A percentile compares a stretch with the other conserved stretches of the same genome.
phyloP scores from a whole-genome alignment of 2,329 filamentous ascomycete genomes.

The Fusarium beomiforme region DNA sequence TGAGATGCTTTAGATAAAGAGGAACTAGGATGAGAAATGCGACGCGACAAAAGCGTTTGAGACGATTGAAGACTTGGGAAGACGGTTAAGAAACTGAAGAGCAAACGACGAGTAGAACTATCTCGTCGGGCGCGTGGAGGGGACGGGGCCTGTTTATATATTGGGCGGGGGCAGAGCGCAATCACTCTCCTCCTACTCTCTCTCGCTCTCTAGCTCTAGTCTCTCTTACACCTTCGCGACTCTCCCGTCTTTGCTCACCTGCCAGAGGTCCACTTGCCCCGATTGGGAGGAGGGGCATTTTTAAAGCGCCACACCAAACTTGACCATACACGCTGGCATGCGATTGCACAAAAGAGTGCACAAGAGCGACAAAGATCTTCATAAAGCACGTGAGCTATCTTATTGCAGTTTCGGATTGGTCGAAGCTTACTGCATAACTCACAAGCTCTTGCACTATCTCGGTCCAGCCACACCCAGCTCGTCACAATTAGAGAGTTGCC shows the following conservation, averaged over 20 bases:
- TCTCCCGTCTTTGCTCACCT: constrained; percentile 37
- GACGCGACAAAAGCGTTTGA: constrained; percentile 33
- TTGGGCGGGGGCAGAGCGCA: constrained; percentile 65
- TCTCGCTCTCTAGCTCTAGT: constrained; percentile 15
- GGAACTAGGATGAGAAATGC: constrained; percentile 41
- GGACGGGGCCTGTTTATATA: constrained; percentile 69
- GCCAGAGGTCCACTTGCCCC: constrained; percentile 38
- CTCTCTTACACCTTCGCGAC: constrained; percentile 35
- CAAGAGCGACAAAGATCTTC: constrained; percentile 19
- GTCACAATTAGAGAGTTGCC: constrained; percentile 27
- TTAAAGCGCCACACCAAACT: constrained; percentile 41
- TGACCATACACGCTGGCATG: constrained; percentile 28
- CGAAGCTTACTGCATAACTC: constrained; percentile 21
- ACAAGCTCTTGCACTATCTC: constrained; percentile 30
- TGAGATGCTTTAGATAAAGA: constrained; percentile 32
- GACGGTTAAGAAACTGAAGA: constrained; percentile 40
- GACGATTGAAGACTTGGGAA: constrained; percentile 21
- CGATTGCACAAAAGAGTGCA: constrained; percentile 34
- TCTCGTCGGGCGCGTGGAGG: constrained; percentile 63
- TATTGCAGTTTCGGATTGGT: constrained; percentile 10
- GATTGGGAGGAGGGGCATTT: constrained; percentile 38
- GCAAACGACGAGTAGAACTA: constrained; percentile 50
- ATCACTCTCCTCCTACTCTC: constrained; percentile 55
- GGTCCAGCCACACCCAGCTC: constrained; percentile 42
- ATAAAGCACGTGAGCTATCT: not conserved